Conservation (phyloP, 495 filamentous ascomycete genomes). For the Sordaria brevicollis region DNA sequence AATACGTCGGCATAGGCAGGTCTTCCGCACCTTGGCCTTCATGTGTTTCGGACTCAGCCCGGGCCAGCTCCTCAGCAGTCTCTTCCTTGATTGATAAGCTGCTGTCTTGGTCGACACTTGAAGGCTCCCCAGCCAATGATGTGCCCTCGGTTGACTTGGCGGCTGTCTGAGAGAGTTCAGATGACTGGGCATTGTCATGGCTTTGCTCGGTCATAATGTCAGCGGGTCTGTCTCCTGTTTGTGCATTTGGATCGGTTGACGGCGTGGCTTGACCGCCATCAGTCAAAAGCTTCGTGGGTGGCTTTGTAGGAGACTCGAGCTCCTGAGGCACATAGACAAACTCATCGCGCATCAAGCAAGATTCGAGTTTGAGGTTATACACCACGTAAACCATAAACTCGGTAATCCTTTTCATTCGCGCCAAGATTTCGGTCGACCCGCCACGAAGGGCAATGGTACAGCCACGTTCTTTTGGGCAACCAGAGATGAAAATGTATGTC, state of each 20-base stretch:
- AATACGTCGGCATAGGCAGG: conserved; percentile 82
- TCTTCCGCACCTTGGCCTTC: conserved; percentile 67
- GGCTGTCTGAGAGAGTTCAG: conserved; percentile 6
- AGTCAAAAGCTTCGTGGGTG: conserved; percentile 3
- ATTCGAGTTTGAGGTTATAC: conserved; percentile 94
- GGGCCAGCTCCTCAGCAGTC: conserved; percentile 16
- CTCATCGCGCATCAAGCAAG: conserved; percentile 90
- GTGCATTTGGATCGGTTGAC: conserved; percentile 14
- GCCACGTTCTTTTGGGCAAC: conserved; percentile 83
- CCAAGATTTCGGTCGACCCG: conserved; percentile 55
- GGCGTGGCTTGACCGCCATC: neutral
- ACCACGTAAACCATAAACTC: conserved; percentile 99
- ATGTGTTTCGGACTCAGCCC: conserved; percentile 34
- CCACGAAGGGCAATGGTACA: conserved; percentile 95
- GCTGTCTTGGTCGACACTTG: neutral
- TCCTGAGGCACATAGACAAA: conserved; percentile 76
- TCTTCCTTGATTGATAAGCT: neutral
- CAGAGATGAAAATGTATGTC: conserved; percentile 91
- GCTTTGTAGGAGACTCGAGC: conserved; percentile 20
- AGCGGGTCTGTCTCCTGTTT: conserved; percentile 12
- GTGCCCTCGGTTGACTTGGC: conserved; percentile 1
- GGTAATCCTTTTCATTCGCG: conserved; percentile 82
- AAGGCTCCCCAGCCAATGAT: neutral
- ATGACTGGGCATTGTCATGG: neutral
- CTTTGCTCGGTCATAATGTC: neutral